A percentile compares a stretch with the other conserved stretches of the same genome.
phyloP scores from a whole-genome alignment of 331 rosid genomes.

The Acacia concinna region DNA sequence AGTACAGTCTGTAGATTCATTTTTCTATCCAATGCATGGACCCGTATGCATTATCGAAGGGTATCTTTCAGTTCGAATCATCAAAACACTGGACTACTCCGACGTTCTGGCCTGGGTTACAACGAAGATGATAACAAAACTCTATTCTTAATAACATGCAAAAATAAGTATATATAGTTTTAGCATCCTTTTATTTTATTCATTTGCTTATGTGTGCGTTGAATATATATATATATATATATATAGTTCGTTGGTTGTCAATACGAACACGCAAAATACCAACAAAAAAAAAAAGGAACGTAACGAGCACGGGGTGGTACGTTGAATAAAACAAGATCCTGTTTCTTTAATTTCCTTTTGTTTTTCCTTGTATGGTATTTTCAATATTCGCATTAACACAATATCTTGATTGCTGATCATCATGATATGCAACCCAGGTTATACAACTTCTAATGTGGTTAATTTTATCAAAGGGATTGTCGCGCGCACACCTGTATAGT shows the following conservation, averaged over 20 bases:
- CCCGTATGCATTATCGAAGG: not conserved
- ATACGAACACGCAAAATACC: constrained; percentile 1
- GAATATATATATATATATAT: too few species aligned
- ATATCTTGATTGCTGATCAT: not conserved
- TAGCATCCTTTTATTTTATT: not conserved
- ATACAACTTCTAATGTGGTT: not conserved
- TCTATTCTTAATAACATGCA: not conserved
- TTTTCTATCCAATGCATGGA: not conserved
- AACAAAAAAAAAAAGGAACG: constrained; percentile 32
- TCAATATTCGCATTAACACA: not conserved
- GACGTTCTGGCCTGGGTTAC: not conserved
- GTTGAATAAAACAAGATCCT: constrained; percentile 21
- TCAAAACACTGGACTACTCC: not conserved
- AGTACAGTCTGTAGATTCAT: not conserved
- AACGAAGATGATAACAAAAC: not conserved
- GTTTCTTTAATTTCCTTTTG: not conserved
- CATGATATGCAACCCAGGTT: not conserved
- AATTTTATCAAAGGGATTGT: too few species aligned
- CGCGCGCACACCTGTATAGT: too few species aligned
- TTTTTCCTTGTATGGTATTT: not conserved
- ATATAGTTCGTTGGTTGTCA: not conserved
- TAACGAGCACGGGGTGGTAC: constrained; percentile 33
- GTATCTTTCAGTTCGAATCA: not conserved
- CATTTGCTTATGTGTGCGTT: not conserved
- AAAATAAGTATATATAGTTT: not conserved